These are phyloP conservation scores for Anthracocystis panici-leucophaei DNA, from an alignment of 1,284 basidiomycete species.

Conservation along the genomic window DNA sequence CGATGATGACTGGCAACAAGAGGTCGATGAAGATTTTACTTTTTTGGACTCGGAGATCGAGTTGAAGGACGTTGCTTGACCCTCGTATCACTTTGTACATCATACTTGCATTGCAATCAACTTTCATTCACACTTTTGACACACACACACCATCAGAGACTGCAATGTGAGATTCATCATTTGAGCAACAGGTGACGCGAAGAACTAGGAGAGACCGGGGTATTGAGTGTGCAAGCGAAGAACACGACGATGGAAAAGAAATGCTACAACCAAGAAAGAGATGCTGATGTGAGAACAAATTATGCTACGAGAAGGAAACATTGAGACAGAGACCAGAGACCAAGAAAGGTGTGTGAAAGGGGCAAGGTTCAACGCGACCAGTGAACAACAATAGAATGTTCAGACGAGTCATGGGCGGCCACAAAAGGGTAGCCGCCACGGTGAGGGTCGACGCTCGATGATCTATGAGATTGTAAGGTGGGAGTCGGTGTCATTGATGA, in stretches of 20 bases:
- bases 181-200: conserved; percentile 22
- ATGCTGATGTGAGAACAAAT: conserved; percentile 13
- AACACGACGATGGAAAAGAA: conserved; percentile 1
- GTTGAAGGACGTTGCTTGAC: conserved; percentile 31
- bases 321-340: not conserved
- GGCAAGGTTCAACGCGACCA: conserved; percentile 31
- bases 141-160: not conserved
- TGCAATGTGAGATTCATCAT: not conserved
- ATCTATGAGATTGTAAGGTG: conserved; percentile 9
- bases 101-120: not conserved
- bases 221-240: conserved; percentile 10
- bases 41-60: conserved; percentile 48
- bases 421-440: conserved; percentile 6
- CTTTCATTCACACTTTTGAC: conserved; percentile 10
- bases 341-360: not conserved
- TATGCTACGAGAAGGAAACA: conserved; percentile 1
- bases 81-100: not conserved
- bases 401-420: conserved; percentile 8
- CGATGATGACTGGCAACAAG: conserved; percentile 47
- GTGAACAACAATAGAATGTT: conserved; percentile 36
- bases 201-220: conserved; percentile 6
- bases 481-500: conserved; percentile 10
- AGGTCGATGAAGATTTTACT: conserved; percentile 41
- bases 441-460: not conserved
- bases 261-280: conserved; percentile 12